Percentiles rank a stretch among this genome's conserved stretches.
Evolutionary conservation across 2,329 filamentous ascomycete species (phyloP).

Genomic region (Fonsecaea pedrosoi): DNA sequence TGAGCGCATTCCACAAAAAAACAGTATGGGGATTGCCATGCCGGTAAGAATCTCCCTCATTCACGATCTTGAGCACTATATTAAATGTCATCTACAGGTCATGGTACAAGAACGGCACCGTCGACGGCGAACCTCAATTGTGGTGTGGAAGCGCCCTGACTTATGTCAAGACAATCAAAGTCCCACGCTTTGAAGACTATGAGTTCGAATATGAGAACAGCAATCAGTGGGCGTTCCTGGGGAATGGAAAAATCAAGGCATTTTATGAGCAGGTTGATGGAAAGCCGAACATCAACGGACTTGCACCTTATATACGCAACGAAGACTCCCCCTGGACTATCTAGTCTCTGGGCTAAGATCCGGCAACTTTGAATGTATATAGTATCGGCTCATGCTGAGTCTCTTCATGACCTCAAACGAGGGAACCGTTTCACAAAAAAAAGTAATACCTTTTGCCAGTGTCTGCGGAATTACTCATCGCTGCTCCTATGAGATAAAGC

Average conservation of each 20-base stretch:
- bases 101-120: slow-evolving; percentile 24
- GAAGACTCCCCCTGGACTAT: not conserved
- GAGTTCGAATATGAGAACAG: slow-evolving; percentile 47
- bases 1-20: slow-evolving; percentile 39
- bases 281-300: slow-evolving; percentile 4
- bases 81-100: not conserved
- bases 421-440: too few relatives aligned
- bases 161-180: slow-evolving; percentile 43
- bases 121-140: slow-evolving; percentile 3
- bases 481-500: too few relatives aligned
- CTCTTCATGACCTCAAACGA: too few relatives aligned
- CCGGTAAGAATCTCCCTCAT: not conserved
- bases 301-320: slow-evolving; percentile 14
- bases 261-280: not conserved
- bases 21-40: slow-evolving; percentile 32
- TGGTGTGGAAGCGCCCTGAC: slow-evolving; percentile 13
- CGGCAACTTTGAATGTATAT: too few relatives aligned
- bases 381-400: too few relatives aligned
- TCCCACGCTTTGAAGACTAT: slow-evolving; percentile 46
- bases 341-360: too few relatives aligned
- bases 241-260: slow-evolving; percentile 53
- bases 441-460: too few relatives aligned
- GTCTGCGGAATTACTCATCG: too few relatives aligned
- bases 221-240: slow-evolving; percentile 50
- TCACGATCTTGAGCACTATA: not conserved